Conservation (phyloP, 805 yeast genomes). For the Candida namnaoensis region DNA sequence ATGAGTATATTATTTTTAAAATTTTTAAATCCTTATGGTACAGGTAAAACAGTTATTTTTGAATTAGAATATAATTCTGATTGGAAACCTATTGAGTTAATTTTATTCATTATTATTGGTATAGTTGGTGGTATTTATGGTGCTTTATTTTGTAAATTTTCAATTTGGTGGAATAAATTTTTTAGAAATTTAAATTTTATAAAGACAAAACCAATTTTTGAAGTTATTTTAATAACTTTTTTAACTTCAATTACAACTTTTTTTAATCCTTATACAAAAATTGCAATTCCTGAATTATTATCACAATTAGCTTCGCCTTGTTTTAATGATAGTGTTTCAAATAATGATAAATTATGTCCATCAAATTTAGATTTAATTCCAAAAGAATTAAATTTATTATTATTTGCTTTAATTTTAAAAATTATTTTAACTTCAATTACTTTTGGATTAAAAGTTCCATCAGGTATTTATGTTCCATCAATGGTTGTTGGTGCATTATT, state of each 20-base stretch:
- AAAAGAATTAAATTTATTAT: conserved; percentile 23
- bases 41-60: conserved; percentile 49
- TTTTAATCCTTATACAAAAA: conserved; percentile 39
- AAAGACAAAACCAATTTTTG: conserved; percentile 30
- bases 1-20: conserved; percentile 41
- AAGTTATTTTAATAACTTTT: conserved; percentile 34
- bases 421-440: conserved; percentile 39
- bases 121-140: conserved; percentile 47
- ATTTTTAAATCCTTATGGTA: conserved; percentile 48
- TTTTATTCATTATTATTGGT: conserved; percentile 38
- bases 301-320: conserved; percentile 44
- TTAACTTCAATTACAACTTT: conserved; percentile 39
- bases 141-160: conserved; percentile 37
- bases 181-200: conserved; percentile 26
- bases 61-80: conserved; percentile 41
- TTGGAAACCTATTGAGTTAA: conserved; percentile 41
- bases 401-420: conserved; percentile 35
- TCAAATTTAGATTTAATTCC: conserved; percentile 18
- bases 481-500: conserved; percentile 57
- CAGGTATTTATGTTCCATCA: conserved; percentile 56
- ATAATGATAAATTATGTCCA: conserved; percentile 17
- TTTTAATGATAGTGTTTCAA: conserved; percentile 1
- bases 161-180: conserved; percentile 28
- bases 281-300: conserved; percentile 40
- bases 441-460: conserved; percentile 50